Evolutionary conservation across 2,329 filamentous ascomycete genomes (phyloP), one percentile per base, ranked within the genome.

Genomic region (Hypoxylon rubiginosum): DNA sequence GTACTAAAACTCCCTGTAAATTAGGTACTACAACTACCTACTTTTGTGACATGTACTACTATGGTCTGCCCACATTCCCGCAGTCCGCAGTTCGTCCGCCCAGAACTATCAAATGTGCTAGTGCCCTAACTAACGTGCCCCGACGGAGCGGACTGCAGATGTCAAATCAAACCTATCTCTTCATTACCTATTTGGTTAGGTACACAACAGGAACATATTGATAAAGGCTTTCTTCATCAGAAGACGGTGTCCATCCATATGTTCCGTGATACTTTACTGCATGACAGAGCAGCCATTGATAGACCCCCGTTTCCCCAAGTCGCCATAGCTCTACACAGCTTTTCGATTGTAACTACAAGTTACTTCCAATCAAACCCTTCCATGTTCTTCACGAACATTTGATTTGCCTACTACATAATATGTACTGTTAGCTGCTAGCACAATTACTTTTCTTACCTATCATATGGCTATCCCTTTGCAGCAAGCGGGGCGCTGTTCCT

Each of bases 1-100:
- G 36, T 58, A 26, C 51, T 68, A 65, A 58, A 62, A 65, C 61
- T 61, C 64, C 67, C 64, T 69, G 61, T 69, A 64, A 58, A 59
- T 62, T 56, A n/a, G n/a, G n/a, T n/a, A n/a, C n/a, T n/a, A 54
- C 46, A n/a, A 8, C 48, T 11, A 30, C 19, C 2, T 24, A 24
- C 21, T 19, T 52, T 48, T 52, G 62, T 61, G 60, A 62, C 48
- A n/a, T n/a, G n/a, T n/a, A n/a, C n/a, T n/a, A n/a, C n/a, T n/a
- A n/a, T n/a, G n/a, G n/a, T 30, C 57, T 39, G 53, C 58, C 64
- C 50, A 64, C 53, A 55, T 39, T 58, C 53, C 36, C 39, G 60
- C 45, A 59, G 63, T 49, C 36, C 39, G 60, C 45, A 59, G 63
- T 49, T 63, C 57, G 58, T 66, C 58, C 51, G 48, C 51, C 30